A percentile compares a stretch with the other conserved stretches of the same genome.
Evolutionary conservation across 257 asterid species (phyloP).

Genomic region (Gentiana dahurica): DNA sequence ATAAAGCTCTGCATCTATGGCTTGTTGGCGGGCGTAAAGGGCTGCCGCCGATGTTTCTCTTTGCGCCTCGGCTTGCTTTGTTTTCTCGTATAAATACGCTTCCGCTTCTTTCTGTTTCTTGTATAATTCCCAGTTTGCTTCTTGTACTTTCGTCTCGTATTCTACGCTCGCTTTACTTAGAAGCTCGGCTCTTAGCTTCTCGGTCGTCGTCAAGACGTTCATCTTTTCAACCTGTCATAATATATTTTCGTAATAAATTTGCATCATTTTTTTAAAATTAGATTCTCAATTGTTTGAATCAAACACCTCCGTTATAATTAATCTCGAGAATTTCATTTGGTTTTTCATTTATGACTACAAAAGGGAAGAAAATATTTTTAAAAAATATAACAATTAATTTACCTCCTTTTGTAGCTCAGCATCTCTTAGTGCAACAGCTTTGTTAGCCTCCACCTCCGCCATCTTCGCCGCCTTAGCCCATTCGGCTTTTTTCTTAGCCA

Average conservation of each 20-base stretch:
- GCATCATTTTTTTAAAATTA: too few relatives aligned
- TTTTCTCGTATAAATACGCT: slow-evolving; percentile 43
- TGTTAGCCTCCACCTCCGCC: slow-evolving; percentile 51
- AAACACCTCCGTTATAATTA: too few relatives aligned
- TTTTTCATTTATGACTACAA: too few relatives aligned
- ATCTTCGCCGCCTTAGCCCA: slow-evolving; percentile 49
- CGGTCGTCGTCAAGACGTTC: slow-evolving; percentile 43
- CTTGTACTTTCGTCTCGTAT: slow-evolving; percentile 59
- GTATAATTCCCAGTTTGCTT: slow-evolving; percentile 64
- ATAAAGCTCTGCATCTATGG: slow-evolving; percentile 42
- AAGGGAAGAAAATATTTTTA: too few relatives aligned
- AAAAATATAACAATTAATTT: too few relatives aligned
- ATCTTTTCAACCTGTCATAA: slow-evolving; percentile 22
- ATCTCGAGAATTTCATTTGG: too few relatives aligned
- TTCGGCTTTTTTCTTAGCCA: slow-evolving; percentile 54
- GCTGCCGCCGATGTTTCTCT: slow-evolving; percentile 46
- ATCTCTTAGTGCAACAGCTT: slow-evolving; percentile 50
- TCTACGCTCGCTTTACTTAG: slow-evolving; percentile 52
- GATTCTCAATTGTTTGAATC: too few relatives aligned
- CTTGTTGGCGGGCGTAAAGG: slow-evolving; percentile 26
- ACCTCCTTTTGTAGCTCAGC: slow-evolving; percentile 51
- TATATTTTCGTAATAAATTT: too few relatives aligned
- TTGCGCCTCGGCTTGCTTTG: slow-evolving; percentile 46
- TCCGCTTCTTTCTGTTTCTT: slow-evolving; percentile 52
- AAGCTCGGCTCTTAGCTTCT: slow-evolving; percentile 54